phyloP scores from a whole-genome alignment of 257 asterid species.

The Apocynum venetum region DNA sequence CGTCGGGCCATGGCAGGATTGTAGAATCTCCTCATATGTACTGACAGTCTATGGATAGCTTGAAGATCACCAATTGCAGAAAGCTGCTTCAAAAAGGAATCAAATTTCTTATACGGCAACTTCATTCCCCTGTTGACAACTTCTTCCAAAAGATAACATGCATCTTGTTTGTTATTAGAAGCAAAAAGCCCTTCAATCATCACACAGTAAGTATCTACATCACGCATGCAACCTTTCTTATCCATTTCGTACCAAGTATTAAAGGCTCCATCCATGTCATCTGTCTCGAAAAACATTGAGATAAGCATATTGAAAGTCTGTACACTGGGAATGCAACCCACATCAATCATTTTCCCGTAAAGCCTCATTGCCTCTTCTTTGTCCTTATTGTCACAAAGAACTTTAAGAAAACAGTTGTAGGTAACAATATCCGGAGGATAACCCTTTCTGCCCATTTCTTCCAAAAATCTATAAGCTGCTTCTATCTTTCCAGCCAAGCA shows the following conservation, averaged over 20 bases:
- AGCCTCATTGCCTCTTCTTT: conserved; percentile 54
- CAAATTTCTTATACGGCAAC: conserved; percentile 68
- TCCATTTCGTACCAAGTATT: conserved; percentile 85
- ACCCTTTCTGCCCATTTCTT: conserved; percentile 75
- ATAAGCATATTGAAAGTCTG: conserved; percentile 83
- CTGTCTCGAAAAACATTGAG: conserved; percentile 56
- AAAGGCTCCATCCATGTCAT: conserved; percentile 68
- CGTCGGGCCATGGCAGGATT: conserved; percentile 97
- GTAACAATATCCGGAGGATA: conserved; percentile 94
- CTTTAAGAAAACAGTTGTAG: conserved; percentile 82
- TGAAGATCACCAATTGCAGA: conserved; percentile 71
- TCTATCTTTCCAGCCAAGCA: conserved; percentile 60
- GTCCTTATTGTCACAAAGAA: conserved; percentile 67
- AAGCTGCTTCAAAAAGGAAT: conserved; percentile 57
- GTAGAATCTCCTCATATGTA: conserved; percentile 77
- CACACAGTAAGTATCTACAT: conserved; percentile 63
- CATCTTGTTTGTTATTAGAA: conserved; percentile 46
- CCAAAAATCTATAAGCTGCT: conserved; percentile 70
- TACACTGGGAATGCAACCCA: conserved; percentile 71
- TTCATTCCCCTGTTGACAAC: conserved; percentile 62
- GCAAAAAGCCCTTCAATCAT: conserved; percentile 93
- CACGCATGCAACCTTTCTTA: conserved; percentile 53
- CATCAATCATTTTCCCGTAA: conserved; percentile 58
- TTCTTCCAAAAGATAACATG: conserved; percentile 61
- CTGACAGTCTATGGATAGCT: conserved; percentile 71